Conservation (phyloP, 2,329 filamentous ascomycete genomes). For the Beauveria varroae region DNA sequence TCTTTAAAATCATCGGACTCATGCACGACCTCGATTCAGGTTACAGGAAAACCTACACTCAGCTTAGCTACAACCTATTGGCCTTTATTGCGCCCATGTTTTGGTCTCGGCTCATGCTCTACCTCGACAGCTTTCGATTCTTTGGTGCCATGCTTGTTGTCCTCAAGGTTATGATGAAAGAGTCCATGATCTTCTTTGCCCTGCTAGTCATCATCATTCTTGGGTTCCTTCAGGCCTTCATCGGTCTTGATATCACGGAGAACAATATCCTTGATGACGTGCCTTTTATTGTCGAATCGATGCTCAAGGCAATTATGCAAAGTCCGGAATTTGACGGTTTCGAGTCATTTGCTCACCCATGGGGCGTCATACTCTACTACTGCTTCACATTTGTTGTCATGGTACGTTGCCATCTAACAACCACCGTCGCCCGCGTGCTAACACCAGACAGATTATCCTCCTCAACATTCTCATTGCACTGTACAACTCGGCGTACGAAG, state of each 20-base stretch:
- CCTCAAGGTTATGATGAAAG: slow-evolving; percentile 89
- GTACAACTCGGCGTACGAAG: slow-evolving; percentile 93
- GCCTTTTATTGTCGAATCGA: slow-evolving; percentile 67
- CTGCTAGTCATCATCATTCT: slow-evolving; percentile 76
- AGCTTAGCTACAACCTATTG: slow-evolving; percentile 86
- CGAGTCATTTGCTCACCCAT: slow-evolving; percentile 84
- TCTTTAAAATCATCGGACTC: slow-evolving; percentile 72
- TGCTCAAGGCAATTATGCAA: slow-evolving; percentile 88
- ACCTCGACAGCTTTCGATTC: slow-evolving; percentile 88
- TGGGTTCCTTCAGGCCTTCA: slow-evolving; percentile 87
- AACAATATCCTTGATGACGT: slow-evolving; percentile 61
- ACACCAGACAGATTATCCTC: slow-evolving; percentile 49
- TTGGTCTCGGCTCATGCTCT: slow-evolving; percentile 86
- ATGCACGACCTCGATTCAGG: slow-evolving; percentile 43
- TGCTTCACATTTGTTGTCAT: slow-evolving; percentile 96
- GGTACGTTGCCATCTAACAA: slow-evolving; percentile 41
- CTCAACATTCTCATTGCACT: slow-evolving; percentile 95
- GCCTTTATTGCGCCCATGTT: slow-evolving; percentile 95
- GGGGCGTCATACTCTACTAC: slow-evolving; percentile 93
- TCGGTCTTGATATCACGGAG: slow-evolving; percentile 81
- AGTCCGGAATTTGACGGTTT: slow-evolving; percentile 85
- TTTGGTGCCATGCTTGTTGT: slow-evolving; percentile 98
- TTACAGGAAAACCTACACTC: slow-evolving; percentile 57
- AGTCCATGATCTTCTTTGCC: slow-evolving; percentile 93
- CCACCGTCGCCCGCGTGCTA: not conserved